Percentiles rank a stretch among this genome's conserved stretches.
These are phyloP conservation scores for Polyporus arcularius DNA, from an alignment of 768 basidiomycete species.

Conservation along the genomic window DNA sequence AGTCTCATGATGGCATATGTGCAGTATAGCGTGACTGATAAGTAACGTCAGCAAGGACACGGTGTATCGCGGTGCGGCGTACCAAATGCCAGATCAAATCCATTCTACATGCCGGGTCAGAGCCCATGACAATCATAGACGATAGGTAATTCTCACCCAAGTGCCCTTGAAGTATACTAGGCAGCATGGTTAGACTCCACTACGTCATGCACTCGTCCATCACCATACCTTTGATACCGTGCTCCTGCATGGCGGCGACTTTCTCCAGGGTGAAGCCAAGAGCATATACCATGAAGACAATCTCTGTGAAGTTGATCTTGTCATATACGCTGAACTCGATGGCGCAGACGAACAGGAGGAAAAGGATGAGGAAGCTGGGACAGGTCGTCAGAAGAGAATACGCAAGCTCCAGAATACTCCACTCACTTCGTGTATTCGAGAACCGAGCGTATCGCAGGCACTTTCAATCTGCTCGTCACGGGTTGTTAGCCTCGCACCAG, in stretches of 20 bases:
- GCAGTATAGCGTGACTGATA: conserved; percentile 71
- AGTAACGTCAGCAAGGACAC: not conserved
- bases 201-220: not conserved
- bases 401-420: not conserved
- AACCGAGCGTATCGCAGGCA: conserved; percentile 87
- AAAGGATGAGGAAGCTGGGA: conserved; percentile 74
- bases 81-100: conserved; percentile 93
- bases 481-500: not conserved
- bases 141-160: conserved; percentile 52
- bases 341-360: conserved; percentile 75
- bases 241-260: conserved; percentile 93
- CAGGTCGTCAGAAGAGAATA: conserved; percentile 10
- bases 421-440: conserved; percentile 84
- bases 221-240: conserved; percentile 77
- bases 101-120: conserved; percentile 56
- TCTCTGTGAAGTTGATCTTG: conserved; percentile 65
- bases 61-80: conserved; percentile 17
- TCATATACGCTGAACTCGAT: conserved; percentile 72
- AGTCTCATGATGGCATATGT: conserved; percentile 76
- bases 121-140: not conserved
- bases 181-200: not conserved
- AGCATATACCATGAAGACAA: conserved; percentile 75
- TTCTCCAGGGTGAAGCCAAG: conserved; percentile 91
- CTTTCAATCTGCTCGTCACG: conserved; percentile 66
- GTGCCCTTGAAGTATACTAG: conserved; percentile 84